These are phyloP conservation scores for Colletotrichum sp. DNA, from an alignment of 2,329 filamentous ascomycete species.

Conservation along the genomic window DNA sequence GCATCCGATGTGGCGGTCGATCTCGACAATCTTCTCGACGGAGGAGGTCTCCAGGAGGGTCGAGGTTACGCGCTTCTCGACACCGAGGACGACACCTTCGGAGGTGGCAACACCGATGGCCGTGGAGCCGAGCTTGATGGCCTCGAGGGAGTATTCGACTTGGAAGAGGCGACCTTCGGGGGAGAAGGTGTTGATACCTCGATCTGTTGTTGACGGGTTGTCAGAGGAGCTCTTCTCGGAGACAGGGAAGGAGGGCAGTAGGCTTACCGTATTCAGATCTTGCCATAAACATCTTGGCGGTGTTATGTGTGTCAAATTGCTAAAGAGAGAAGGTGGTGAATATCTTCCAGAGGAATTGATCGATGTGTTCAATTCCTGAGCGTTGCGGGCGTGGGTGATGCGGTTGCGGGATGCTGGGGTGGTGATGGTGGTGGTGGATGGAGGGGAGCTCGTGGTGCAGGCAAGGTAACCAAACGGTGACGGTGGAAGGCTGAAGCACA, in stretches of 20 bases:
- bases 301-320: slow-evolving; percentile 31
- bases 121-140: slow-evolving; percentile 98
- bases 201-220: slow-evolving; percentile 11
- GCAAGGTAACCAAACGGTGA: slow-evolving; percentile 16
- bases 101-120: slow-evolving; percentile 97
- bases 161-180: slow-evolving; percentile 99
- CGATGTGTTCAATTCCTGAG: not conserved
- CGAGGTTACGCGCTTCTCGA: slow-evolving; percentile 98
- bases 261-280: slow-evolving; percentile 98
- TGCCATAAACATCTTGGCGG: slow-evolving; percentile 95
- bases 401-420: not conserved
- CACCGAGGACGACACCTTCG: slow-evolving; percentile 93
- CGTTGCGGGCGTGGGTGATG: not conserved
- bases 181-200: slow-evolving; percentile 79
- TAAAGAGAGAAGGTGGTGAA: not conserved
- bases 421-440: not conserved
- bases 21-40: slow-evolving; percentile 99
- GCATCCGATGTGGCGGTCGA: slow-evolving; percentile 98
- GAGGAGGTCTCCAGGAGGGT: slow-evolving; percentile 97
- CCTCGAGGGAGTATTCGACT: slow-evolving; percentile 99
- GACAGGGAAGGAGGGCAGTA: slow-evolving; percentile 24
- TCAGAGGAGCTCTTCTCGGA: slow-evolving; percentile 37
- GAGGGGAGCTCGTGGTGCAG: slow-evolving; percentile 20
- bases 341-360: not conserved
- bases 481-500: slow-evolving; percentile 12